These are phyloP conservation scores for Dactylonectria macrodidyma DNA, from an alignment of 2,329 filamentous ascomycete species.

Conservation along the genomic window DNA sequence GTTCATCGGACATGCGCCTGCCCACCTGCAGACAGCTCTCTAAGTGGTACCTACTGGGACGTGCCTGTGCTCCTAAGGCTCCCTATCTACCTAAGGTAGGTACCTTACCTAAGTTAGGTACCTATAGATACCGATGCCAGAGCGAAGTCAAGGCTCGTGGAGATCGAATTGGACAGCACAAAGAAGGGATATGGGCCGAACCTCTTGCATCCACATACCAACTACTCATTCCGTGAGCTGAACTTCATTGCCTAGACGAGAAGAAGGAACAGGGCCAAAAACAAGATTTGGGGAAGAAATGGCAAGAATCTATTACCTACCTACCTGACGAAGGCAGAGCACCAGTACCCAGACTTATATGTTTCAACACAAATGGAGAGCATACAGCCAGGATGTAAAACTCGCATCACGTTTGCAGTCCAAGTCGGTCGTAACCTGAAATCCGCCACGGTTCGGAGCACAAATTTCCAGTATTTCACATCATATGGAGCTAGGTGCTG, in stretches of 20 bases:
- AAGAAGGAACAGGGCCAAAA: neutral
- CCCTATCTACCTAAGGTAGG: too few relatives aligned
- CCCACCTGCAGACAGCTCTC: too few relatives aligned
- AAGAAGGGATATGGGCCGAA: neutral
- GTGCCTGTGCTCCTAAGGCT: too few relatives aligned
- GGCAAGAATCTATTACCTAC: neutral
- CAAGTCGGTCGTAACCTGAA: neutral
- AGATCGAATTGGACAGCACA: neutral
- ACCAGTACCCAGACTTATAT: neutral
- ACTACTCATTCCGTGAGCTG: neutral
- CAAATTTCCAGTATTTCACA: conserved; percentile 13
- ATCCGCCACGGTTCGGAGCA: neutral
- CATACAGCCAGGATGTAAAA: neutral
- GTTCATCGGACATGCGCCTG: too few relatives aligned
- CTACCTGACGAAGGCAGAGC: too few relatives aligned
- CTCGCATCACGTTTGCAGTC: neutral
- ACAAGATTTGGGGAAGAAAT: neutral
- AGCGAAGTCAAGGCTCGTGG: too few relatives aligned
- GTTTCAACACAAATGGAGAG: neutral
- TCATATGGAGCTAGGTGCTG: conserved; percentile 29
- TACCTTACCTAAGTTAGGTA: too few relatives aligned
- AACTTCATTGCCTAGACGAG: neutral
- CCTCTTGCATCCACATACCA: conserved; percentile 9
- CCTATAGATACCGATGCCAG: too few relatives aligned
- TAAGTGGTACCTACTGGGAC: too few relatives aligned